A percentile compares a stretch with the other conserved stretches of the same genome.
phyloP scores from a whole-genome alignment of 139 green algal genomes.

The Coccomyxa sp. region DNA sequence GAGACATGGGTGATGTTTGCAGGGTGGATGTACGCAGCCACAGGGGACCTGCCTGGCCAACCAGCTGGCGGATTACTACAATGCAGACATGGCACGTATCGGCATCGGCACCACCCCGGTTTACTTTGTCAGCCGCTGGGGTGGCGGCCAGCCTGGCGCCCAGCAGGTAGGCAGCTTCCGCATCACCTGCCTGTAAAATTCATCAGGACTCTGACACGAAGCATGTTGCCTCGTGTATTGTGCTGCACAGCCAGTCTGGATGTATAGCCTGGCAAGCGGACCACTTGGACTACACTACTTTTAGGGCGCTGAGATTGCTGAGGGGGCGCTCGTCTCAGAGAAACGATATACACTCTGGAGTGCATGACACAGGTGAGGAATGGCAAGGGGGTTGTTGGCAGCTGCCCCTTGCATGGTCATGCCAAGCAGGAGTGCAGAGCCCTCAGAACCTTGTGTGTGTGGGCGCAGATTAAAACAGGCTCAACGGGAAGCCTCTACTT shows the following conservation, averaged over 20 bases:
- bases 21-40: slow-evolving; percentile 18
- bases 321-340: no score
- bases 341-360: no score
- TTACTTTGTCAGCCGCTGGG: slow-evolving; percentile 60
- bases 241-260: no score
- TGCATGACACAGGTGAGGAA: neutral
- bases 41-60: slow-evolving; percentile 52
- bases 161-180: slow-evolving; percentile 18
- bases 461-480: slow-evolving; percentile 15
- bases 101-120: slow-evolving; percentile 44
- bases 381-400: neutral
- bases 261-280: no score
- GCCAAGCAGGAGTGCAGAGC: neutral
- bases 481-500: slow-evolving; percentile 45
- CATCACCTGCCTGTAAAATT: neutral
- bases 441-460: neutral
- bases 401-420: neutral
- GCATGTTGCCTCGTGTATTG: neutral
- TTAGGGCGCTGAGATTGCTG: no score
- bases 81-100: slow-evolving; percentile 41
- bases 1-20: no score
- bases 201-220: neutral
- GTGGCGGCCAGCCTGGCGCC: slow-evolving; percentile 17
- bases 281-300: no score
- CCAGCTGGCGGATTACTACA: slow-evolving; percentile 61